These are phyloP conservation scores for Taphrina deformans DNA, from an alignment of 1,139 yeast genomes.

Conservation along the genomic window DNA sequence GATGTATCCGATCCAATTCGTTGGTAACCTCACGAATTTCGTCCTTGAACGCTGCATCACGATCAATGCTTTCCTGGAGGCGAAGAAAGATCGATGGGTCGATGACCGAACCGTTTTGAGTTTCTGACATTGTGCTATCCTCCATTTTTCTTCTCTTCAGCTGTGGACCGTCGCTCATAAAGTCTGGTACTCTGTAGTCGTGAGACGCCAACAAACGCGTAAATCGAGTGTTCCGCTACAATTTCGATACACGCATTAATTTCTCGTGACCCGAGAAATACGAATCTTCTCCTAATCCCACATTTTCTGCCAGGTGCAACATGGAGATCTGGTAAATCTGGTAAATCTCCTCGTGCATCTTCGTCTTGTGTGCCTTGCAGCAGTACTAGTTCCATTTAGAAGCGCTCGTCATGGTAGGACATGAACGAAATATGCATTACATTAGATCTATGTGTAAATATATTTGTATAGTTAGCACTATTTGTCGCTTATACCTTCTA, in stretches of 20 bases:
- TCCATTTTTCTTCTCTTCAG: background rate
- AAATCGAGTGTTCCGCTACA: background rate
- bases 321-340: too few species aligned
- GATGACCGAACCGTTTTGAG: background rate
- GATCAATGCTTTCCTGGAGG: slow-evolving; percentile 20
- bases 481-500: too few species aligned
- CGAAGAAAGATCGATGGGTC: slow-evolving; percentile 9
- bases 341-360: too few species aligned
- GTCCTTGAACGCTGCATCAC: slow-evolving; percentile 5
- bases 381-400: too few species aligned
- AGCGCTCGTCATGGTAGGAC: background rate
- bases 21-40: slow-evolving; percentile 13
- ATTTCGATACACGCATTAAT: background rate
- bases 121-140: background rate
- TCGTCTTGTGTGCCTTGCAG: too few species aligned
- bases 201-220: background rate
- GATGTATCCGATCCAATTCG: slow-evolving; percentile 26
- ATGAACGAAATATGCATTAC: background rate
- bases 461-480: too few species aligned
- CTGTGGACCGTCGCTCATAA: background rate
- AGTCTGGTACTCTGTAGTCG: background rate
- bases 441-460: too few species aligned
- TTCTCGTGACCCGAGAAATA: background rate
- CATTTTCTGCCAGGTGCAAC: too few species aligned
- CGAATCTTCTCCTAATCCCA: too few species aligned